Conservation (phyloP, 2,329 filamentous ascomycete genomes). For the Sphaerulina vaccinii region DNA sequence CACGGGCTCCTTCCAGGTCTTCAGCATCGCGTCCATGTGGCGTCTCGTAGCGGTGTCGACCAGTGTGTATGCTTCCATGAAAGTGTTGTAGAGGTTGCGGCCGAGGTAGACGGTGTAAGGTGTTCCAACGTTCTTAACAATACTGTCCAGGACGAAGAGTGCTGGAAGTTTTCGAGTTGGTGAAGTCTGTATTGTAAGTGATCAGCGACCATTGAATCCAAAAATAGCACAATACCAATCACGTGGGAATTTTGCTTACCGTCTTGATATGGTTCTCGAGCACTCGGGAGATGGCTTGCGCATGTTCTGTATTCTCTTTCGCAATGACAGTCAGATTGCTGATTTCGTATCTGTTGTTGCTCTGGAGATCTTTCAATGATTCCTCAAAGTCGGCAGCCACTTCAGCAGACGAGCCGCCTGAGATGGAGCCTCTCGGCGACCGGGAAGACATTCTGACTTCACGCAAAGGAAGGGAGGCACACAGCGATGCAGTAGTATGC, state of each 20-base stretch:
- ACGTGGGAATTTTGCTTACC: conserved; percentile 60
- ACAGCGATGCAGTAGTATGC: conserved; percentile 28
- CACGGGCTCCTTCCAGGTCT: conserved; percentile 96
- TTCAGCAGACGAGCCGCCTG: conserved; percentile 65
- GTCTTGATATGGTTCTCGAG: conserved; percentile 91
- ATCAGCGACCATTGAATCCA: conserved; percentile 36
- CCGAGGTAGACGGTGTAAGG: conserved; percentile 96
- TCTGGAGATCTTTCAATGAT: conserved; percentile 84
- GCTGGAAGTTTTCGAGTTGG: conserved; percentile 88
- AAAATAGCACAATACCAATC: conserved; percentile 17
- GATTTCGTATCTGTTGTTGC: conserved; percentile 92
- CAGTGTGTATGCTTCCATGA: conserved; percentile 93
- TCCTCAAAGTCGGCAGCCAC: conserved; percentile 94
- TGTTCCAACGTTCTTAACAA: conserved; percentile 97
- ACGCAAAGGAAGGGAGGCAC: conserved; percentile 22
- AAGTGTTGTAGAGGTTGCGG: conserved; percentile 85
- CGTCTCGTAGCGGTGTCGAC: conserved; percentile 79
- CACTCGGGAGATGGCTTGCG: conserved; percentile 85
- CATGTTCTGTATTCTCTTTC: conserved; percentile 94
- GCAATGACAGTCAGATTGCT: conserved; percentile 96
- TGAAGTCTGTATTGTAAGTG: conserved; percentile 63
- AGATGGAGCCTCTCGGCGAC: conserved; percentile 38
- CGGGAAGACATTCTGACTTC: conserved; percentile 57
- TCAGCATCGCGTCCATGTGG: conserved; percentile 95
- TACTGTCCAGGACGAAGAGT: conserved; percentile 96